Evolutionary conservation across 108 stramenopile genomes (phyloP), one percentile per base, ranked within the genome.

Genomic region (Epithemia pelagica): DNA sequence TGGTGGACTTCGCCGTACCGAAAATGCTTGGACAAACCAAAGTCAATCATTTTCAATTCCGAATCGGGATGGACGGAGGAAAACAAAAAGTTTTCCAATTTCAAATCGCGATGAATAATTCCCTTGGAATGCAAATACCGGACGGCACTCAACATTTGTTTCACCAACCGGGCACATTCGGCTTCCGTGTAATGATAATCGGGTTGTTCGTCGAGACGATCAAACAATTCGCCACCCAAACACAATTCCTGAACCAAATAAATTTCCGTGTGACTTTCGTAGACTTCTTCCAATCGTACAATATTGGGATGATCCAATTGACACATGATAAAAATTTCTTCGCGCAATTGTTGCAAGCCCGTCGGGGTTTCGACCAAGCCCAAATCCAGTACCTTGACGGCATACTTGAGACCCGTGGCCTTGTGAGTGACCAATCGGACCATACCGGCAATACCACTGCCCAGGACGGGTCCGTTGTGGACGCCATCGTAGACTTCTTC

Each of bases 41-140:
- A 97, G 81, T 99, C 98, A 71, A 99, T 99, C 79, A 99, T 95
- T 70, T 95, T 96, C 53, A 99, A 70, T 53, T 89, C 88, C 18
- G 89, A 74, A 54, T 88, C 81, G 8, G 71, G 68, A 23, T 74
- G 62, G 27, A 54, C 68, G 53, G 69, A 74, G 30, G 86, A 85
- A 68, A 99, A 91, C 23, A 97, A 72, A 70, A 97, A 96, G 64
- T 77, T 96, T 94, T 68, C 67, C 27, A 96, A 78, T 75, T 97
- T 97, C 22, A 96, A 69, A 70, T 90, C 87, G 28, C 90, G 77
- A 67, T 96, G 92, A 62, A 93, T 86, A 58, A 98, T 94, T 22
- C 89, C 92, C 63, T 93, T 87, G 61, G 83, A 83, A 75, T 98
- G 97, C 65, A 95, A 75, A 69, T 98, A 98, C 22, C 88, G 80